Evolutionary conservation across 1,284 basidiomycete genomes (phyloP), one percentile per base, ranked within the genome.

Genomic region (Puccinia sorghi): DNA sequence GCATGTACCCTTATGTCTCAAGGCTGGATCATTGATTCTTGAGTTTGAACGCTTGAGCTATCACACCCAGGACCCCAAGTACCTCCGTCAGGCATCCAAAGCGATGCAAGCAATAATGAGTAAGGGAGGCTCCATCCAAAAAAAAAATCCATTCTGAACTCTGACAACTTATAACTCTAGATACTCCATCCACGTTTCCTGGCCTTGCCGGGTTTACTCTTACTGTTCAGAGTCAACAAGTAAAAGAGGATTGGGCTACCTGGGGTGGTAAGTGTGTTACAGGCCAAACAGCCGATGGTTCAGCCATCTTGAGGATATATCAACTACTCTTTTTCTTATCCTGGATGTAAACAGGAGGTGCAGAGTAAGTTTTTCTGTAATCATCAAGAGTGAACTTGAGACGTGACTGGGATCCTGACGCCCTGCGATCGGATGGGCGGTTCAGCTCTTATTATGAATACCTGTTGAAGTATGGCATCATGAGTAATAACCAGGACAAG

Each of bases 391-490:
- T 20, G 61, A 12, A n/a, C 66, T 20, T 11, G 9, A 7, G 27
- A 37, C n/a, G 32, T 32, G 25, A n/a, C 4, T 39, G 27, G 37
- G 1, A 63, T n/a, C 9, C n/a, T 52, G 50, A 52, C 39, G 32
- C 32, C 32, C 8, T 64, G 41, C 22, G 37, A 63, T 56, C 4
- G 39, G 48, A 46, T 15, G 7, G 9, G 2, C 22, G 3, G 12
- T 25, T 41, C 41, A 79, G 77, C 61, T 79, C 77, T 32, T 79
- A 79, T 46, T 72, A 50, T 4, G 77, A 79, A 72, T 79, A 79
- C 52, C 59, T 79, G n/a, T 71, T 79, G 39, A 79, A 79, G 39
- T 79, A 79, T 25, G 56, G 69, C 17, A 72, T 79, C 11, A 52
- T 79, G 6, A 79, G 50, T 12, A 43, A 56, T 25, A 64, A 72